phyloP scores from a whole-genome alignment of 83 land plant genomes.

The Diphasiastrum complanatum region DNA sequence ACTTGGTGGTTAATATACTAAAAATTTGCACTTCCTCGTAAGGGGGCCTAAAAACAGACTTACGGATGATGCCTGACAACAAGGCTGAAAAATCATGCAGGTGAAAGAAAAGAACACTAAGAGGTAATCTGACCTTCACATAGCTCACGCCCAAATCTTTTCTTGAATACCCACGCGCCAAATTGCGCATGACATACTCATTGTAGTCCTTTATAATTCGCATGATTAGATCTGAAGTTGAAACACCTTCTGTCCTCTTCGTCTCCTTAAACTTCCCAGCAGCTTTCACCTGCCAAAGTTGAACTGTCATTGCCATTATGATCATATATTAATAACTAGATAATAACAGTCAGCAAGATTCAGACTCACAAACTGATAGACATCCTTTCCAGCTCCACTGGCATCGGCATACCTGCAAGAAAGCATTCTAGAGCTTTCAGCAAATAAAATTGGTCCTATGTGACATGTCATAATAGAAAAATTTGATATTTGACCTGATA shows the following conservation, averaged over 20 bases:
- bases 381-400: conserved; percentile 91
- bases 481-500: too few relatives aligned
- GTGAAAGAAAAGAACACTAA: too few relatives aligned
- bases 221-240: conserved; percentile 91
- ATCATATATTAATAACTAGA: neutral
- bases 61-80: too few relatives aligned
- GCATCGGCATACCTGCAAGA: conserved; percentile 75
- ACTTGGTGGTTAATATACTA: too few relatives aligned
- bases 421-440: too few relatives aligned
- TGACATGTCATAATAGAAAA: too few relatives aligned
- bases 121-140: conserved; percentile 77
- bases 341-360: neutral
- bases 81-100: too few relatives aligned
- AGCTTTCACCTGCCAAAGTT: conserved; percentile 55
- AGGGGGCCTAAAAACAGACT: too few relatives aligned
- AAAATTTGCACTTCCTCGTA: too few relatives aligned
- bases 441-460: too few relatives aligned
- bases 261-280: conserved; percentile 84
- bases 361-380: conserved; percentile 80
- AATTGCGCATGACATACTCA: conserved; percentile 86
- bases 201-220: conserved; percentile 94
- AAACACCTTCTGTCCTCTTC: conserved; percentile 76
- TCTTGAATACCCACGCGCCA: conserved; percentile 83
- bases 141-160: conserved; percentile 86
- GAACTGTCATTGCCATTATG: neutral